Conservation (phyloP, 1,284 basidiomycete species). For the Sparassis latifolia region DNA sequence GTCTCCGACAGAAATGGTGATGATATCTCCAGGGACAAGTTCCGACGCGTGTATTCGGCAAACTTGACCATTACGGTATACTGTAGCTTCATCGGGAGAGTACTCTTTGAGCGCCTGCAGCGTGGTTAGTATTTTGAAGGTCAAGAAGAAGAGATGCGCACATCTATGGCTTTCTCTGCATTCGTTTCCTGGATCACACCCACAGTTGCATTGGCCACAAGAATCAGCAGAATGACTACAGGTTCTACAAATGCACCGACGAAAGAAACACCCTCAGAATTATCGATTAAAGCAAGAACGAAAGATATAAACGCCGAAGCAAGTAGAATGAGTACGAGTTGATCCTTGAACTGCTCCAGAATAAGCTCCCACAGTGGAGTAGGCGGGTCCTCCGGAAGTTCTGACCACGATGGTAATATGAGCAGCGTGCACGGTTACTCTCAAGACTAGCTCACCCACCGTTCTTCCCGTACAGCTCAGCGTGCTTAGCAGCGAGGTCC, state of each 20-base stretch:
- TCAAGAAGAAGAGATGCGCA: constrained; percentile 35
- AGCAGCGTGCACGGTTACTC: neutral
- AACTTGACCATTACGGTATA: constrained; percentile 71
- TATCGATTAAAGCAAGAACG: constrained; percentile 81
- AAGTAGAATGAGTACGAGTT: constrained; percentile 90
- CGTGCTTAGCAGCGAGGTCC: constrained; percentile 64
- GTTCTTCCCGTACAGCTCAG: constrained; percentile 80
- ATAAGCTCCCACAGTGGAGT: constrained; percentile 93
- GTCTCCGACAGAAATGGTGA: constrained; percentile 87
- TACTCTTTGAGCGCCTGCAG: constrained; percentile 86
- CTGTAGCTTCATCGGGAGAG: constrained; percentile 91
- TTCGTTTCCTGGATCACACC: constrained; percentile 94
- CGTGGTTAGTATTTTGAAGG: constrained; percentile 3
- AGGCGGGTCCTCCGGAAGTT: constrained; percentile 83
- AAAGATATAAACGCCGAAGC: constrained; percentile 90
- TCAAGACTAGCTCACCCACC: constrained; percentile 38
- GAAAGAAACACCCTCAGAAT: constrained; percentile 57
- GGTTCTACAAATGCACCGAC: constrained; percentile 89
- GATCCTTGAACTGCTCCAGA: constrained; percentile 96
- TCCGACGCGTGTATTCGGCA: constrained; percentile 75
- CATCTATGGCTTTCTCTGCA: constrained; percentile 93
- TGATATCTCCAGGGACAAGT: constrained; percentile 90
- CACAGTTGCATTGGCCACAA: constrained; percentile 90
- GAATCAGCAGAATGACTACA: constrained; percentile 86
- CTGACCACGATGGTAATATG: constrained; percentile 33